Evolutionary conservation across 768 basidiomycete genomes (phyloP).

Genomic region (Lactarius indigo): DNA sequence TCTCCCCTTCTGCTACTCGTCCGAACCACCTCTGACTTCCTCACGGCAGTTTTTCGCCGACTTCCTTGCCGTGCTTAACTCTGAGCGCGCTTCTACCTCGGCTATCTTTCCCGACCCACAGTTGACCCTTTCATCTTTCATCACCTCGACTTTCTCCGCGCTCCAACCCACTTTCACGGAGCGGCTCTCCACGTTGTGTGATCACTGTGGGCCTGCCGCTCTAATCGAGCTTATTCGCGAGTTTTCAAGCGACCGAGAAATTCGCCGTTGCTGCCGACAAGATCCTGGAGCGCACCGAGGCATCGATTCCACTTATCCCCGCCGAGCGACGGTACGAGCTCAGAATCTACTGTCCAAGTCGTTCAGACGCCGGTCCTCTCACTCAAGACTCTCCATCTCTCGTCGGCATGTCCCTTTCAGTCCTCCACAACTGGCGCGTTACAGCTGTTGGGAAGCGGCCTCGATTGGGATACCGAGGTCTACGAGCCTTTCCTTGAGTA

Average conservation of each 20-base stretch:
- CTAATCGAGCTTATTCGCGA: conserved; percentile 72
- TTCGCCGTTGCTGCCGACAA: conserved; percentile 72
- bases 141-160: conserved; percentile 74
- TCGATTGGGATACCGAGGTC: conserved; percentile 85
- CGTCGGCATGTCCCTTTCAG: conserved; percentile 28
- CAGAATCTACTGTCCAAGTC: conserved; percentile 7
- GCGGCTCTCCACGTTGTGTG: conserved; percentile 67
- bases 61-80: conserved; percentile 61
- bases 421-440: conserved; percentile 21
- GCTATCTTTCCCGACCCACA: conserved; percentile 87
- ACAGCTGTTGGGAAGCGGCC: conserved; percentile 16
- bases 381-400: conserved; percentile 29
- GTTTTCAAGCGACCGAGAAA: conserved; percentile 75
- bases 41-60: conserved; percentile 71
- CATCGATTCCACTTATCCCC: conserved; percentile 12
- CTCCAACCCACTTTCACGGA: conserved; percentile 81
- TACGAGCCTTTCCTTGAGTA: conserved; percentile 94
- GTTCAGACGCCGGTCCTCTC: conserved; percentile 18
- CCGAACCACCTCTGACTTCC: conserved; percentile 62
- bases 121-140: conserved; percentile 71
- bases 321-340: conserved; percentile 26
- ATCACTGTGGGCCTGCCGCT: conserved; percentile 57
- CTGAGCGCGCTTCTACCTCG: conserved; percentile 70
- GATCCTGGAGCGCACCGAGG: conserved; percentile 63
- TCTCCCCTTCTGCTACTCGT: conserved; percentile 25